phyloP scores from a whole-genome alignment of 2,329 filamentous ascomycete genomes.

The Penicillium sp. region DNA sequence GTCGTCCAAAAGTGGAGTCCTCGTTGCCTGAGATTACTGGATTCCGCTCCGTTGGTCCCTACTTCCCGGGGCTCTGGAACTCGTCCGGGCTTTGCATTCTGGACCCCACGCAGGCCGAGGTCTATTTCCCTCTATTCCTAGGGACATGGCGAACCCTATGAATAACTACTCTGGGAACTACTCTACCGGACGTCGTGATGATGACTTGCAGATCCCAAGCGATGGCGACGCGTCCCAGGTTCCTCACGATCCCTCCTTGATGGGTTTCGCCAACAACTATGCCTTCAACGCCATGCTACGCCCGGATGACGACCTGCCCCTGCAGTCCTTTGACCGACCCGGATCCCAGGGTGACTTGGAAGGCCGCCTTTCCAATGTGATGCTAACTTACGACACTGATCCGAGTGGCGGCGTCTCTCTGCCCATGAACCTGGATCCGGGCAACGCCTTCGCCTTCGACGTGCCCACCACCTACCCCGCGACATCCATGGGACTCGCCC shows the following conservation, averaged over 20 bases:
- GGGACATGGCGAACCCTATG: conserved; percentile 15
- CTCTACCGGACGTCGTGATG: background rate
- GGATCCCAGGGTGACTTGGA: conserved; percentile 13
- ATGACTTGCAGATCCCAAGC: conserved; percentile 12
- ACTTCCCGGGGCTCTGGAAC: conserved; percentile 23
- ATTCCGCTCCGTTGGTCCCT: conserved; percentile 19
- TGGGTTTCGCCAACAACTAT: conserved; percentile 17
- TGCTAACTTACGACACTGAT: conserved; percentile 27
- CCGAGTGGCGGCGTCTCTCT: conserved; percentile 16
- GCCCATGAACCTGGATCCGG: conserved; percentile 23
- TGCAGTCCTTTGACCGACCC: conserved; percentile 16
- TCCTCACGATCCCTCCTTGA: conserved; percentile 15
- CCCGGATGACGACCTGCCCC: conserved; percentile 15
- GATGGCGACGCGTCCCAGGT: conserved; percentile 2
- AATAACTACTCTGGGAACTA: conserved; percentile 15
- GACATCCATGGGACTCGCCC: conserved; percentile 17
- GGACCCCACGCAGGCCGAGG: conserved; percentile 20
- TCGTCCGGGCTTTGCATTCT: conserved; percentile 21
- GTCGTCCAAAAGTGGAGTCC: conserved; percentile 9
- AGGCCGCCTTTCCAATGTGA: conserved; percentile 24
- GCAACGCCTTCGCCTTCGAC: conserved; percentile 23
- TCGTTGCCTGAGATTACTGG: conserved; percentile 2
- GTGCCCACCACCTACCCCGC: conserved; percentile 21
- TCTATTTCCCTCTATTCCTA: conserved; percentile 2
- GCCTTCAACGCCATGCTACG: conserved; percentile 18